These are phyloP conservation scores for Pezicula radicicola DNA, from an alignment of 2,329 filamentous ascomycete genomes.

Conservation along the genomic window DNA sequence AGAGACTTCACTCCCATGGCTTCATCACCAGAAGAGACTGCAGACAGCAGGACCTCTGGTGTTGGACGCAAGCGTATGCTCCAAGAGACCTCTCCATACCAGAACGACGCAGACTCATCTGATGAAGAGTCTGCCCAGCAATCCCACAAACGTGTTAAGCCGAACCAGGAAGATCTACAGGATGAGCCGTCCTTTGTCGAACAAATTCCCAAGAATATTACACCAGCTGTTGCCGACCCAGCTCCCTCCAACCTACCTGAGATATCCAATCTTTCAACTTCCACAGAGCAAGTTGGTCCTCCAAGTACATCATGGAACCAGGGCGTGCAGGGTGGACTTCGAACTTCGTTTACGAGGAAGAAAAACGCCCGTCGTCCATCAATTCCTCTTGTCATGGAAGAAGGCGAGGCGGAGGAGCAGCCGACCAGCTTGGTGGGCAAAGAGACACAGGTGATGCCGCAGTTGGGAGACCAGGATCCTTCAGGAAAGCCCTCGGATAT, in stretches of 20 bases:
- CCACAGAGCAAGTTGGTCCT: not conserved
- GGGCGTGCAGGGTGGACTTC: constrained; percentile 35
- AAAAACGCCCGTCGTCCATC: not conserved
- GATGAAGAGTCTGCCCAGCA: constrained; percentile 16
- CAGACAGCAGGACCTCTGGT: constrained; percentile 42
- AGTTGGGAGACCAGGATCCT: no score
- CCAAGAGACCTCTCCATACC: constrained; percentile 4
- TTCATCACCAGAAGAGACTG: constrained; percentile 31
- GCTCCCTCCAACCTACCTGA: not conserved
- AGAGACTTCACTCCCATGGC: constrained; percentile 4
- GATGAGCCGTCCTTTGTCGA: constrained; percentile 16
- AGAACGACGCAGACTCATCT: constrained; percentile 13
- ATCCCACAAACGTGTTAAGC: constrained; percentile 10
- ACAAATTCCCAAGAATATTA: constrained; percentile 11
- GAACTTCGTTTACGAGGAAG: constrained; percentile 35
- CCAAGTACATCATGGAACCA: constrained; percentile 41
- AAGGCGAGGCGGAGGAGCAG: not conserved
- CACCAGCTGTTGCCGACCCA: not conserved
- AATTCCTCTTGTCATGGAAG: not conserved
- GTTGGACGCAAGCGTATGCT: constrained; percentile 35
- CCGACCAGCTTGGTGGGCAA: not conserved
- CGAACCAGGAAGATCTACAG: constrained; percentile 4
- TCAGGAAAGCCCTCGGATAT: no score
- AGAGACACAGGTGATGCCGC: no score
- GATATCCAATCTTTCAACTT: not conserved